Percentiles rank a stretch among this genome's conserved stretches.
Evolutionary conservation across 768 basidiomycete genomes (phyloP).

Genomic region (Tulasnella sp.): DNA sequence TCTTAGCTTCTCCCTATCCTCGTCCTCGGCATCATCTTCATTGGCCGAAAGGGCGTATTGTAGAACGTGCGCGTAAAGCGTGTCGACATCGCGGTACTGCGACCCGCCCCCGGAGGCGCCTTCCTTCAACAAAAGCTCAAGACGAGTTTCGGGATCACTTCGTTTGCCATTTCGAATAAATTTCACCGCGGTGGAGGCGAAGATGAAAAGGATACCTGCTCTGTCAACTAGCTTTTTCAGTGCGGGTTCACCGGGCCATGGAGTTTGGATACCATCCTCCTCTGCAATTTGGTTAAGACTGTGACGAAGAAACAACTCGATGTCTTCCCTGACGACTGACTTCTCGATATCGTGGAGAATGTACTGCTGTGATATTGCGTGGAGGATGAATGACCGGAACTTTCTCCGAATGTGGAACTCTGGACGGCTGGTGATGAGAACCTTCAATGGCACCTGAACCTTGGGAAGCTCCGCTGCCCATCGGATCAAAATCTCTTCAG

Average conservation of each 20-base stretch:
- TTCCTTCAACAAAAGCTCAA: background rate
- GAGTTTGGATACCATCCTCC: background rate
- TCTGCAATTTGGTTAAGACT: background rate
- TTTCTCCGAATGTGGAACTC: constrained; percentile 34
- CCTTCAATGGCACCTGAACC: constrained; percentile 37
- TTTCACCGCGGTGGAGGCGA: background rate
- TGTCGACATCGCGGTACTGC: background rate
- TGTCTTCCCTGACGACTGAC: background rate
- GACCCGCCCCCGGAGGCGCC: background rate
- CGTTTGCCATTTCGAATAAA: background rate
- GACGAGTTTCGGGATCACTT: background rate
- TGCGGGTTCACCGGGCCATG: background rate
- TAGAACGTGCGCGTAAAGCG: background rate
- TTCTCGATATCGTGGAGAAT: constrained; percentile 26
- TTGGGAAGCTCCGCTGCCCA: constrained; percentile 29
- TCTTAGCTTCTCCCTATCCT: background rate
- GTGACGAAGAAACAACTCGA: constrained; percentile 15
- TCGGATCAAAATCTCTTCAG: constrained; percentile 33
- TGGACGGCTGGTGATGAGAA: constrained; percentile 40
- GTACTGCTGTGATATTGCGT: background rate
- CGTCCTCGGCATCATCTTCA: no score
- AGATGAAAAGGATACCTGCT: background rate
- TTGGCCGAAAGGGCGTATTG: background rate
- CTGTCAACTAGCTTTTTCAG: background rate
- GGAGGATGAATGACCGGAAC: background rate